These are phyloP conservation scores for Bolboschoenus planiculmis DNA, from an alignment of 176 grass and related monocot genomes.

Conservation along the genomic window DNA sequence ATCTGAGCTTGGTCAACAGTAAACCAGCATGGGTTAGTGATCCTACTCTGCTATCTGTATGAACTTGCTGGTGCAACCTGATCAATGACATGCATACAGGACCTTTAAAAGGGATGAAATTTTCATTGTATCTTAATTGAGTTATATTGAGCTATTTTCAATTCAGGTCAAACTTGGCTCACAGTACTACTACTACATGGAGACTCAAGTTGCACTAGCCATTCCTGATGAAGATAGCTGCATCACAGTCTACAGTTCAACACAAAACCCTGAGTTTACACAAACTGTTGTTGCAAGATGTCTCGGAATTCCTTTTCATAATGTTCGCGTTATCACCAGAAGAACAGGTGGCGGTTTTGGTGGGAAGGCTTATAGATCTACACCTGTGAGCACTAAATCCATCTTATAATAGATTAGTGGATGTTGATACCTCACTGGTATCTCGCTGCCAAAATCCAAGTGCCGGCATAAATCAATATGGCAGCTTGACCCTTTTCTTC, in stretches of 20 bases:
- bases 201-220: conserved; percentile 56
- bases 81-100: neutral
- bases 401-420: neutral
- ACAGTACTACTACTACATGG: conserved; percentile 78
- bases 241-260: conserved; percentile 49
- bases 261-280: conserved; percentile 37
- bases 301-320: conserved; percentile 49
- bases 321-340: conserved; percentile 64
- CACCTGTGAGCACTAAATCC: neutral
- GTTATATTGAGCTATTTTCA: no score
- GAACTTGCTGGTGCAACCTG: neutral
- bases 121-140: no score
- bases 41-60: neutral
- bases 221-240: no score
- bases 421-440: neutral
- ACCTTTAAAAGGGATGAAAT: neutral
- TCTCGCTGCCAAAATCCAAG: neutral
- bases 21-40: no score
- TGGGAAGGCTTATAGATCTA: conserved; percentile 23
- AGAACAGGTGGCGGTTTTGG: conserved; percentile 75
- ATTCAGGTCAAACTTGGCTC: conserved; percentile 57
- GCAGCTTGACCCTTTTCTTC: neutral
- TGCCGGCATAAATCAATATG: neutral
- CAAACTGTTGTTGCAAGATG: conserved; percentile 50
- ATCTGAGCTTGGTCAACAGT: no score